Evolutionary conservation across 1,139 yeast genomes (phyloP).

Genomic region (Trichomonascaceae sp.): DNA sequence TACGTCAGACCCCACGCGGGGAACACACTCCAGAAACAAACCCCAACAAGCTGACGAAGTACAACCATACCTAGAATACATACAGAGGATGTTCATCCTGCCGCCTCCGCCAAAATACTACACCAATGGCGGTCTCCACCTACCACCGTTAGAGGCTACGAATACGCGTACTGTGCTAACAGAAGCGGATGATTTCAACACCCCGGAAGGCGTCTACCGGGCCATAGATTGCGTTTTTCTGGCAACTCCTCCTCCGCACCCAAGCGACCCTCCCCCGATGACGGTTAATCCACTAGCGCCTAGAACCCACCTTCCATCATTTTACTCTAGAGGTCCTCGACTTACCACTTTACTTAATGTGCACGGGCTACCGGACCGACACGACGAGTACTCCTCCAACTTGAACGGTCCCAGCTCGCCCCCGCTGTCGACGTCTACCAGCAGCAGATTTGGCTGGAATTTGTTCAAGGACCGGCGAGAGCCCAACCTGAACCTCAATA

Average conservation of each 20-base stretch:
- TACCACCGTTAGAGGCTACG: slow-evolving; percentile 18
- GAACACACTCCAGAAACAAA: too few relatives aligned
- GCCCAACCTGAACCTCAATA: neutral
- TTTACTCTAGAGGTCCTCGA: slow-evolving; percentile 18
- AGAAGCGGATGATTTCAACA: slow-evolving; percentile 13
- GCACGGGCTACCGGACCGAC: too few relatives aligned
- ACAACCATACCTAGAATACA: too few relatives aligned
- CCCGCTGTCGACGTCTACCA: neutral
- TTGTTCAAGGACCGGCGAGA: neutral
- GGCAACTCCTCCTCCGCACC: slow-evolving; percentile 27
- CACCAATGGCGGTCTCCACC: slow-evolving; percentile 13
- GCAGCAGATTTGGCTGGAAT: neutral
- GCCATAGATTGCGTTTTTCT: slow-evolving; percentile 21
- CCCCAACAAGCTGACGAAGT: too few relatives aligned
- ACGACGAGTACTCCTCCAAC: too few relatives aligned
- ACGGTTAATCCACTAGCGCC: slow-evolving; percentile 27
- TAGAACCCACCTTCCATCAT: slow-evolving; percentile 17
- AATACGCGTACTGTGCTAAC: slow-evolving; percentile 15
- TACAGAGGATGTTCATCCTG: slow-evolving; percentile 14
- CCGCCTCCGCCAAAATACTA: slow-evolving; percentile 20
- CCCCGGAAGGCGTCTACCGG: slow-evolving; percentile 22
- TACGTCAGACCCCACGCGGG: neutral
- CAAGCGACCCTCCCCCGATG: slow-evolving; percentile 24
- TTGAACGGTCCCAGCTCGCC: neutral
- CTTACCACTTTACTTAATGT: slow-evolving; percentile 7